phyloP scores from a whole-genome alignment of 768 basidiomycete genomes.

The Naematelia encephala region DNA sequence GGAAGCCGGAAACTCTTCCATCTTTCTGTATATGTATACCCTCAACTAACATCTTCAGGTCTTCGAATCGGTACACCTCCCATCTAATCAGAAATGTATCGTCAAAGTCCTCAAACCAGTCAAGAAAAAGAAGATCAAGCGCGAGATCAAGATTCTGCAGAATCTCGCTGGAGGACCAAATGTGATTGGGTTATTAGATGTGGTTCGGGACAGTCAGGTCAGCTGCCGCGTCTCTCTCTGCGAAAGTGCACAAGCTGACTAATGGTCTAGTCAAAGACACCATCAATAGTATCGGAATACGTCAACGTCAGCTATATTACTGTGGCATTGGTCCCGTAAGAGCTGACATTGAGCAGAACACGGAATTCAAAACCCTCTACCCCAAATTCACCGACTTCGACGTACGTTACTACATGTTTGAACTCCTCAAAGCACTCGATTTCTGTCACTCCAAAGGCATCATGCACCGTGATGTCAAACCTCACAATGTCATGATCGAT shows the following conservation, averaged over 20 bases:
- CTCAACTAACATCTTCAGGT: conserved; percentile 36
- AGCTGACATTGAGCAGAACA: conserved; percentile 56
- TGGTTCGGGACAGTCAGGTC: conserved; percentile 78
- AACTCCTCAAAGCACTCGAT: conserved; percentile 94
- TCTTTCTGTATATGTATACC: too few species aligned
- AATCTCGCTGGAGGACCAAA: conserved; percentile 96
- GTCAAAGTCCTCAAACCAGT: conserved; percentile 99
- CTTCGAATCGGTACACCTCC: conserved; percentile 80
- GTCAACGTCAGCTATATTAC: conserved; percentile 61
- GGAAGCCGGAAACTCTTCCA: too few species aligned
- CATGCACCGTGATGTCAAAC: conserved; percentile 98
- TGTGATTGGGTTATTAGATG: conserved; percentile 85
- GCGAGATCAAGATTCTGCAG: conserved; percentile 97
- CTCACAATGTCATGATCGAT: conserved; percentile 99
- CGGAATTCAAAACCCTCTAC: conserved; percentile 95
- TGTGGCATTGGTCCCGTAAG: not conserved
- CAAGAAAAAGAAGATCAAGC: conserved; percentile 99
- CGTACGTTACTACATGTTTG: conserved; percentile 93
- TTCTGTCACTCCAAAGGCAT: conserved; percentile 98
- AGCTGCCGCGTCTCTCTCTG: too few species aligned
- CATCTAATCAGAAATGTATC: conserved; percentile 69
- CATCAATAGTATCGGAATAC: conserved; percentile 94
- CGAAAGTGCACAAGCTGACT: not conserved
- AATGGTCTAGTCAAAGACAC: conserved; percentile 77
- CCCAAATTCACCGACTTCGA: conserved; percentile 93